These are phyloP conservation scores for Candida gigantensis DNA, from an alignment of 1,139 yeast genomes.

Conservation along the genomic window DNA sequence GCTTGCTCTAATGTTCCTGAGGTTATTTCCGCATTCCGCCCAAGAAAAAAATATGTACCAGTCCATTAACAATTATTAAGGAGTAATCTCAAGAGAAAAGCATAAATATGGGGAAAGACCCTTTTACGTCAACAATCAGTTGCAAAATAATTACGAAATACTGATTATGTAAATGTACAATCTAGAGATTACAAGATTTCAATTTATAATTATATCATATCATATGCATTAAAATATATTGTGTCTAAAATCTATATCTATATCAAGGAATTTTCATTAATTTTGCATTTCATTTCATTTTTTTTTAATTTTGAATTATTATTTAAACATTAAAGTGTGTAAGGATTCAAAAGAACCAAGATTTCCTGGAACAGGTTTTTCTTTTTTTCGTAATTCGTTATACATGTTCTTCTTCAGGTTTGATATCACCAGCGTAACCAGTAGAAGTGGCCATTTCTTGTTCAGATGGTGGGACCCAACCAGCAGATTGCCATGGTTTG, in stretches of 20 bases:
- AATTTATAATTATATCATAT: not conserved
- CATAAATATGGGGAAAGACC: too few species aligned
- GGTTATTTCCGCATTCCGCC: too few species aligned
- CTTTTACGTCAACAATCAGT: too few species aligned
- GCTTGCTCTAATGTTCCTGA: too few species aligned
- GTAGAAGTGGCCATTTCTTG: constrained; percentile 34
- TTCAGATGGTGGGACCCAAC: constrained; percentile 45
- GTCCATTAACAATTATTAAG: too few species aligned
- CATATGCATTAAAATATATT: not conserved
- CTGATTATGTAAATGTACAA: too few species aligned
- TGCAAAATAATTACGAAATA: too few species aligned
- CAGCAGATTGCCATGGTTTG: constrained; percentile 48
- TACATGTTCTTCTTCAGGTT: constrained; percentile 27
- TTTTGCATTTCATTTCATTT: not conserved
- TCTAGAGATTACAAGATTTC: too few species aligned
- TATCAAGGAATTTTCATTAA: not conserved
- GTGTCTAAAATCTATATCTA: constrained; percentile 1
- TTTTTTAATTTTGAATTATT: too few species aligned
- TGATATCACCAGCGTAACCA: constrained; percentile 24
- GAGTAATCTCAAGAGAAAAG: too few species aligned
- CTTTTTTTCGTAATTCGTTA: constrained; percentile 8
- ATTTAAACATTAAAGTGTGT: not conserved
- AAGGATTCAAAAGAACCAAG: not conserved
- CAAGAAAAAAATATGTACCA: too few species aligned
- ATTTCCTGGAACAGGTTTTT: not conserved